These are phyloP conservation scores for Neofusicoccum cordaticola DNA, from an alignment of 2,329 filamentous ascomycete genomes.

Conservation along the genomic window DNA sequence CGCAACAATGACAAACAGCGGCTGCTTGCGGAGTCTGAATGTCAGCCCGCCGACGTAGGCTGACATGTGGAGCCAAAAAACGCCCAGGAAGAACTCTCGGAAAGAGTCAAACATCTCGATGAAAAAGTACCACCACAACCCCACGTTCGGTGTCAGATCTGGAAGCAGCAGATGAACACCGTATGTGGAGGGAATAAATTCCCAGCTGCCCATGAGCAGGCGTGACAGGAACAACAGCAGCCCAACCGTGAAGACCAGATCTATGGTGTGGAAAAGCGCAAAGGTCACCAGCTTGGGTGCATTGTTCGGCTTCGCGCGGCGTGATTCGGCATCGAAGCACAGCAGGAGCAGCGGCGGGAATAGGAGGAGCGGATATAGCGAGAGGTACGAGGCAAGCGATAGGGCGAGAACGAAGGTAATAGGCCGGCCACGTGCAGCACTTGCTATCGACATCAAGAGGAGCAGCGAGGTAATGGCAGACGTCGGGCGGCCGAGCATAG, in stretches of 20 bases:
- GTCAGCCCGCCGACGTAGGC: conserved; percentile 86
- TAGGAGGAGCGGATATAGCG: conserved; percentile 85
- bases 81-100: conserved; percentile 91
- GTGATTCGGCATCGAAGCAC: conserved; percentile 64
- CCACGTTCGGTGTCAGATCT: conserved; percentile 91
- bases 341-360: conserved; percentile 79
- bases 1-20: conserved; percentile 79
- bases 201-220: conserved; percentile 75
- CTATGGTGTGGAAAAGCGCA: conserved; percentile 50
- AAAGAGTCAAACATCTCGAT: conserved; percentile 99
- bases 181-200: conserved; percentile 86
- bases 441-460: conserved; percentile 78
- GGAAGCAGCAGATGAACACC: conserved; percentile 87
- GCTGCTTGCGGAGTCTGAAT: conserved; percentile 78
- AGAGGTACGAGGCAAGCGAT: conserved; percentile 84
- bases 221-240: conserved; percentile 70
- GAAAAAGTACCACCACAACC: conserved; percentile 99
- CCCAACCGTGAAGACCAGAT: conserved; percentile 56
- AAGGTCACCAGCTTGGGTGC: conserved; percentile 46
- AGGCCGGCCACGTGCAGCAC: conserved; percentile 69
- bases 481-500: conserved; percentile 86
- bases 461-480: conserved; percentile 85
- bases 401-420: conserved; percentile 79
- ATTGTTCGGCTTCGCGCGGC: conserved; percentile 26
- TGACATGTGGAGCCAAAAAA: conserved; percentile 94